Conservation (phyloP, 2,329 filamentous ascomycete species). For the Aspergillus sergii region DNA sequence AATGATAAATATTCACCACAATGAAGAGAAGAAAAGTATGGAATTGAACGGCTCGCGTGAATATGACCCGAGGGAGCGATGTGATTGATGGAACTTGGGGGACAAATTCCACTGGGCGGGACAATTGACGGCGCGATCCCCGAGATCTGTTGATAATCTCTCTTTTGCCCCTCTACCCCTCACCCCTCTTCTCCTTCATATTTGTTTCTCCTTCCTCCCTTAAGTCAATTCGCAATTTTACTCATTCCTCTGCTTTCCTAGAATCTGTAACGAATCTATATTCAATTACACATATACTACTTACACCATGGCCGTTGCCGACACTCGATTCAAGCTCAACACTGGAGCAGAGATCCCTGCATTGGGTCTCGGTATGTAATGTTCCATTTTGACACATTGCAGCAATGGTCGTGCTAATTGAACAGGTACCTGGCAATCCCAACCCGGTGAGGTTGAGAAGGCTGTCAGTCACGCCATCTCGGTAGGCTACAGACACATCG, state of each 20-base stretch:
- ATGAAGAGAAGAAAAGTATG: not conserved
- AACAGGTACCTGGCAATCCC: conserved; percentile 67
- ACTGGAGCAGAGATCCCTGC: conserved; percentile 65
- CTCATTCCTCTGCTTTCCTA: not conserved
- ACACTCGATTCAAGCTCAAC: conserved; percentile 64
- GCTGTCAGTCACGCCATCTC: conserved; percentile 62
- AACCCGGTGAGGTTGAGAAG: conserved; percentile 58
- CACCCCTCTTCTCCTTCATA: not conserved
- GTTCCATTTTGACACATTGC: not conserved
- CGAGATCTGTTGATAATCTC: not conserved
- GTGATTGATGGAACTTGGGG: conserved; percentile 15
- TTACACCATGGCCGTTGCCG: conserved; percentile 53
- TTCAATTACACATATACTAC: conserved; percentile 3
- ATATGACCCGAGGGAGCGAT: conserved; percentile 7
- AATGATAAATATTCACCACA: not conserved
- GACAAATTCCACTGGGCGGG: conserved; percentile 5
- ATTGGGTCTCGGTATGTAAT: conserved; percentile 60
- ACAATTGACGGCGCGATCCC: not conserved
- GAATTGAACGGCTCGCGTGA: not conserved
- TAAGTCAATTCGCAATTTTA: not conserved
- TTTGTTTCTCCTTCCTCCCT: not conserved
- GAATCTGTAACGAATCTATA: not conserved
- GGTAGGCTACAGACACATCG: conserved; percentile 46
- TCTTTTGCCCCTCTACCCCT: conserved; percentile 2
- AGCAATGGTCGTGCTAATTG: not conserved